Evolutionary conservation across 371 early-diverging fungal species (phyloP).

Genomic region (Apophysomyces ossiformis): DNA sequence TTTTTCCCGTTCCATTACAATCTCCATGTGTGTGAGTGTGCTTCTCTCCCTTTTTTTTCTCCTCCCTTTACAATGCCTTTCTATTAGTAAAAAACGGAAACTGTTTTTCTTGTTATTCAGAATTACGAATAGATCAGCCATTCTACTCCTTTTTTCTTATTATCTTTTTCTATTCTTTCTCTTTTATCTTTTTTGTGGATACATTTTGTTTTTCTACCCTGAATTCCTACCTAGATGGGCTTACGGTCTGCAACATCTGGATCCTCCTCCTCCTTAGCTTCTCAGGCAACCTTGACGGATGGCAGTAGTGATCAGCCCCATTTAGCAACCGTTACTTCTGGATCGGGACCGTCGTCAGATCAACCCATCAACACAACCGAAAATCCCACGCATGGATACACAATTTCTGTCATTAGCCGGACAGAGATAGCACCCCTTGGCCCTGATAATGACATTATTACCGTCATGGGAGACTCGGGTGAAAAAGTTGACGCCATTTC

Average conservation of each 20-base stretch:
- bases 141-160: no score
- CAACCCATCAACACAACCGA: no score
- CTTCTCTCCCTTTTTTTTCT: not conserved
- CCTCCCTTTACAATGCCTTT: conserved; percentile 8
- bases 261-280: conserved; percentile 4
- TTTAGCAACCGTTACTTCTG: not conserved
- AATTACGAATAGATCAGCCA: no score
- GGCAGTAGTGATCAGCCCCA: not conserved
- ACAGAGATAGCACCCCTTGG: not conserved
- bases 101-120: no score
- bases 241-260: not conserved
- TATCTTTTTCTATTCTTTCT: no score
- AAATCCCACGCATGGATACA: not conserved
- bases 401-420: not conserved
- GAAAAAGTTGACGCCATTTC: not conserved
- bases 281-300: conserved; percentile 2
- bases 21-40: not conserved
- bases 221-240: not conserved
- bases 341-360: no score
- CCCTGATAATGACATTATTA: not conserved
- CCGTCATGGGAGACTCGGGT: not conserved
- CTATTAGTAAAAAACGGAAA: not conserved
- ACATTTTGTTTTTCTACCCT: not conserved
- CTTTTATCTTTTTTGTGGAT: not conserved
- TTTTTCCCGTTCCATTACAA: not conserved